These are phyloP conservation scores for Tagetes erecta DNA, from an alignment of 129 eudicot genomes.

Conservation along the genomic window DNA sequence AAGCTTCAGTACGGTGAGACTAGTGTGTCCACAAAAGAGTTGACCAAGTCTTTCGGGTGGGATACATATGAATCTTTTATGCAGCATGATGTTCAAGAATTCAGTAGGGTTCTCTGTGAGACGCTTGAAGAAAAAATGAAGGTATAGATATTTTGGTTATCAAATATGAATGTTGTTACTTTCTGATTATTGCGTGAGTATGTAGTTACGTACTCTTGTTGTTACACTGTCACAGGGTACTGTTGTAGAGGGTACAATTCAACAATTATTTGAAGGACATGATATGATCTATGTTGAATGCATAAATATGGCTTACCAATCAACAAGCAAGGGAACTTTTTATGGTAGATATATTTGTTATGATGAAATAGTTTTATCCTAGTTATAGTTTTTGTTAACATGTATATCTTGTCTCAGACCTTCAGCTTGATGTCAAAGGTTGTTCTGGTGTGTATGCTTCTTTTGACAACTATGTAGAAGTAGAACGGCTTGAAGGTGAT, in stretches of 20 bases:
- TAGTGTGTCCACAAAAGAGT: conserved; percentile 86
- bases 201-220: conserved; percentile 13
- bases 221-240: conserved; percentile 56
- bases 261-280: conserved; percentile 88
- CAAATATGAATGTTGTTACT: conserved; percentile 17
- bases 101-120: conserved; percentile 83
- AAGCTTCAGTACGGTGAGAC: conserved; percentile 84
- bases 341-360: conserved; percentile 51
- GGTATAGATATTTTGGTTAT: conserved; percentile 40
- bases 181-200: background rate
- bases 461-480: conserved; percentile 95
- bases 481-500: conserved; percentile 83
- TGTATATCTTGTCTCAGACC: conserved; percentile 53
- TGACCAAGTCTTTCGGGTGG: conserved; percentile 96
- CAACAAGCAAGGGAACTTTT: conserved; percentile 77
- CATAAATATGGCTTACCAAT: conserved; percentile 73
- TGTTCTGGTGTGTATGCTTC: conserved; percentile 92
- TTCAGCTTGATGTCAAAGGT: conserved; percentile 96
- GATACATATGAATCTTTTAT: conserved; percentile 73
- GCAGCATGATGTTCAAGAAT: conserved; percentile 98
- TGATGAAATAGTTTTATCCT: background rate
- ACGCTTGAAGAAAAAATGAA: conserved; percentile 96
- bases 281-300: conserved; percentile 83
- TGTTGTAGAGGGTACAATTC: conserved; percentile 94
- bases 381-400: conserved; percentile 3